phyloP scores from a whole-genome alignment of 768 basidiomycete genomes.

The Collybiopsis confluens region DNA sequence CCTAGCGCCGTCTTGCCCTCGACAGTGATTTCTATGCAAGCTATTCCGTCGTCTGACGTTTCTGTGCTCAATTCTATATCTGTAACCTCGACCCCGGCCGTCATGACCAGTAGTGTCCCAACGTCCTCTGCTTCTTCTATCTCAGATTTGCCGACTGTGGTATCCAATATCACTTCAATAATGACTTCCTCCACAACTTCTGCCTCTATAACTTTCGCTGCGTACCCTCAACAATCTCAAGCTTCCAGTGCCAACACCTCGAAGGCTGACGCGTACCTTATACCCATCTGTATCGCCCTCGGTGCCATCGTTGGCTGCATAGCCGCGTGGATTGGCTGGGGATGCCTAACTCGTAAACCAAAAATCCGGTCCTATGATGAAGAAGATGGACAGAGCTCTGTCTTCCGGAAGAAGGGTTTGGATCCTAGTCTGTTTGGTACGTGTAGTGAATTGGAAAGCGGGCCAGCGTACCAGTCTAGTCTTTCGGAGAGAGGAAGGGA shows the following conservation, averaged over 20 bases:
- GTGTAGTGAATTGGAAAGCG: constrained; percentile 10
- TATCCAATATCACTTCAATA: constrained; percentile 29
- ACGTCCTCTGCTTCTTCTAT: constrained; percentile 6
- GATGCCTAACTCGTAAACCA: constrained; percentile 14
- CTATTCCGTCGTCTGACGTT: not conserved
- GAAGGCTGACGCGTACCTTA: constrained; percentile 11
- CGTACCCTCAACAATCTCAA: constrained; percentile 8
- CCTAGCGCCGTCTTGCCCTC: not conserved
- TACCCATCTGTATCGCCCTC: constrained; percentile 13
- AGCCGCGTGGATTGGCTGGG: constrained; percentile 14
- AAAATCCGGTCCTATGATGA: not conserved
- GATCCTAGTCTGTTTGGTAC: no score
- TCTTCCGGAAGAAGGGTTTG: not conserved
- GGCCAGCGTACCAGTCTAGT: constrained; percentile 10
- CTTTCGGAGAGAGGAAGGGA: constrained; percentile 4
- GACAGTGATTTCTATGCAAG: not conserved
- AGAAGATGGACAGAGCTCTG: not conserved
- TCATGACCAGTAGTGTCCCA: constrained; percentile 9
- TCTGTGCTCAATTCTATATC: constrained; percentile 7
- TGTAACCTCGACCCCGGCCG: not conserved
- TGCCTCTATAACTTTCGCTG: constrained; percentile 5
- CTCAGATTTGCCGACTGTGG: constrained; percentile 17
- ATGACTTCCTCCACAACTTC: constrained; percentile 11
- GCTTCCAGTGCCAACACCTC: not conserved
- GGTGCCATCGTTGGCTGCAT: constrained; percentile 14